phyloP scores from a whole-genome alignment of 2,329 filamentous ascomycete species.

The Botrytis squamosa region DNA sequence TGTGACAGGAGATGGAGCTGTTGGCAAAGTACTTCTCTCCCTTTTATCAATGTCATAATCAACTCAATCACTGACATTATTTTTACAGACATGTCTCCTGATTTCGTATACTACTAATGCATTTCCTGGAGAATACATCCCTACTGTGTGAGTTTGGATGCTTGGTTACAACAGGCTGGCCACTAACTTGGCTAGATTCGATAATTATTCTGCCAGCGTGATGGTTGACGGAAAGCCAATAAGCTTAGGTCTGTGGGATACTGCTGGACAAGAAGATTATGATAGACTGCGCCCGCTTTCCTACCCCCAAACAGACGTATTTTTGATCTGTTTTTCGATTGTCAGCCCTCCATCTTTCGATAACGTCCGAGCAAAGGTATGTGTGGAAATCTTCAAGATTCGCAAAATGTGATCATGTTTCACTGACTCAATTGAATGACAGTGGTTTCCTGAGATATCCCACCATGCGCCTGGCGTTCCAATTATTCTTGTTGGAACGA shows the following conservation, averaged over 20 bases:
- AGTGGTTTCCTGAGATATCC: conserved; percentile 98
- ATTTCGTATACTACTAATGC: conserved; percentile 99
- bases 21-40: conserved; percentile 76
- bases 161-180: background rate
- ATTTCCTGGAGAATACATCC: conserved; percentile 99
- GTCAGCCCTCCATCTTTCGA: conserved; percentile 97
- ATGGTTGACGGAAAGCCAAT: conserved; percentile 99
- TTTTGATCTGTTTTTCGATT: conserved; percentile 97
- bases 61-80: conserved; percentile 26
- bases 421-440: conserved; percentile 21
- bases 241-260: conserved; percentile 97
- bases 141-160: conserved; percentile 72
- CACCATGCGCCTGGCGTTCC: conserved; percentile 94
- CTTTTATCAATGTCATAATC: background rate
- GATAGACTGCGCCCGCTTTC: conserved; percentile 91
- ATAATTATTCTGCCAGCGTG: conserved; percentile 98
- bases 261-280: conserved; percentile 97
- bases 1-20: conserved; percentile 97
- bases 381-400: conserved; percentile 33
- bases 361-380: conserved; percentile 97
- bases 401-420: background rate
- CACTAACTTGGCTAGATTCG: conserved; percentile 63
- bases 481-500: conserved; percentile 95
- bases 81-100: conserved; percentile 83
- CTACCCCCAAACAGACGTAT: conserved; percentile 97